A percentile compares a stretch with the other conserved stretches of the same genome.
Conservation (phyloP, 345 rosid species). For the Populus davidiana region DNA sequence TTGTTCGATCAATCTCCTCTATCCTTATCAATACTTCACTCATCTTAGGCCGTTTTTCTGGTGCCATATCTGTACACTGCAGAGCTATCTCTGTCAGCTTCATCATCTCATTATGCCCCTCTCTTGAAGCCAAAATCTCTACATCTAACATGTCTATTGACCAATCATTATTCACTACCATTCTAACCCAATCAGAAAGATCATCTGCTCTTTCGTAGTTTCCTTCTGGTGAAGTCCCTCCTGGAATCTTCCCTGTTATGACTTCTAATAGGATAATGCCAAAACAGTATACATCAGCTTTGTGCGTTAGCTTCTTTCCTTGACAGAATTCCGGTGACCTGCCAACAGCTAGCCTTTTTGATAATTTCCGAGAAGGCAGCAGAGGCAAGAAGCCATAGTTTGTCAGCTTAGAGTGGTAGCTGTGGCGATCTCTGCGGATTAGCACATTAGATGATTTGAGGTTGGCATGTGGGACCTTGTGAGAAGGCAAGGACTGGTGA, state of each 20-base stretch:
- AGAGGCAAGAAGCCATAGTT: conserved; percentile 49
- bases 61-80: conserved; percentile 40
- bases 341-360: conserved; percentile 28
- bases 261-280: conserved; percentile 50
- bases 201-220: conserved; percentile 15
- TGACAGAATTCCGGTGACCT: conserved; percentile 46
- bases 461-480: conserved; percentile 53
- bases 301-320: conserved; percentile 48
- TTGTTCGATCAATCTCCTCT: conserved; percentile 38
- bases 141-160: conserved; percentile 50
- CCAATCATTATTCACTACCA: conserved; percentile 46
- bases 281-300: conserved; percentile 52
- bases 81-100: conserved; percentile 50
- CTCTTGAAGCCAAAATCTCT: conserved; percentile 40
- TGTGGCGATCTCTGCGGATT: conserved; percentile 14
- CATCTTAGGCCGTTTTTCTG: conserved; percentile 48
- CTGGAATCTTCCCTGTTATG: conserved; percentile 48
- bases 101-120: conserved; percentile 50
- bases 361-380: conserved; percentile 25
- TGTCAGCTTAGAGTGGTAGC: conserved; percentile 39
- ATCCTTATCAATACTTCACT: conserved; percentile 38
- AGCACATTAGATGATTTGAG: conserved; percentile 55
- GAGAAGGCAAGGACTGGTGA: conserved; percentile 43
- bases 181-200: conserved; percentile 49
- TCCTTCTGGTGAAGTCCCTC: conserved; percentile 6